A percentile compares a stretch with the other conserved stretches of the same genome.
Evolutionary conservation across 345 rosid genomes (phyloP).

Genomic region (Brassica rapa): DNA sequence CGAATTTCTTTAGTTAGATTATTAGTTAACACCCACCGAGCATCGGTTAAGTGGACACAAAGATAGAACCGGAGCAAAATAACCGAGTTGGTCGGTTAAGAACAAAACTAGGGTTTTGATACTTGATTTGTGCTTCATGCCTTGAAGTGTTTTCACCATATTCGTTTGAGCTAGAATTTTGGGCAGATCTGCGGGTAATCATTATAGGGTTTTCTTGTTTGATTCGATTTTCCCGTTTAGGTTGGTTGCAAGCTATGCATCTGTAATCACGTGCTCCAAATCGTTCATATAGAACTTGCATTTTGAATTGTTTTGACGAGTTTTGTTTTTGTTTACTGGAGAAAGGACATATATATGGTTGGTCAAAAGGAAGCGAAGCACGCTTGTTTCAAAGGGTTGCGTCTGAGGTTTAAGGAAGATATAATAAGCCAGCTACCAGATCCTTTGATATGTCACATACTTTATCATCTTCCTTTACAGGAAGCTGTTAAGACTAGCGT

Average conservation of each 20-base stretch:
- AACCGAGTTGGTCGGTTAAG: background rate
- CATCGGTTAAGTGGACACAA: background rate
- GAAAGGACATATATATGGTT: background rate
- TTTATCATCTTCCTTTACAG: background rate
- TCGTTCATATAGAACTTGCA: background rate
- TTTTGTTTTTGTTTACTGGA: too few relatives aligned
- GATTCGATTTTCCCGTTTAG: too few relatives aligned
- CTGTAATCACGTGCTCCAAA: too few relatives aligned
- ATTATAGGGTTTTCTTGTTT: too few relatives aligned
- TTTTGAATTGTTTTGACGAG: background rate
- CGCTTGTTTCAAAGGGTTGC: background rate
- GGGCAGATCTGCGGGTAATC: too few relatives aligned
- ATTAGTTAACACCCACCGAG: background rate
- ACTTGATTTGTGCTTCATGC: background rate
- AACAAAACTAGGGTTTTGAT: background rate
- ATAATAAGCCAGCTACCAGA: background rate
- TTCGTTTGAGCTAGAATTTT: too few relatives aligned
- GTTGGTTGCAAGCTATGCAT: too few relatives aligned
- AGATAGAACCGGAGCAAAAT: background rate
- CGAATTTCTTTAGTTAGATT: too few relatives aligned
- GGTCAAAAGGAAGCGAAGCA: background rate
- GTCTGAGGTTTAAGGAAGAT: background rate
- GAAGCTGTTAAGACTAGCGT: background rate
- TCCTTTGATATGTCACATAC: constrained; percentile 4
- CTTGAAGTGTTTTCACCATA: background rate